Evolutionary conservation across 345 rosid species (phyloP), one percentile per base, ranked within the genome.

Genomic region (Lepidium africanum): DNA sequence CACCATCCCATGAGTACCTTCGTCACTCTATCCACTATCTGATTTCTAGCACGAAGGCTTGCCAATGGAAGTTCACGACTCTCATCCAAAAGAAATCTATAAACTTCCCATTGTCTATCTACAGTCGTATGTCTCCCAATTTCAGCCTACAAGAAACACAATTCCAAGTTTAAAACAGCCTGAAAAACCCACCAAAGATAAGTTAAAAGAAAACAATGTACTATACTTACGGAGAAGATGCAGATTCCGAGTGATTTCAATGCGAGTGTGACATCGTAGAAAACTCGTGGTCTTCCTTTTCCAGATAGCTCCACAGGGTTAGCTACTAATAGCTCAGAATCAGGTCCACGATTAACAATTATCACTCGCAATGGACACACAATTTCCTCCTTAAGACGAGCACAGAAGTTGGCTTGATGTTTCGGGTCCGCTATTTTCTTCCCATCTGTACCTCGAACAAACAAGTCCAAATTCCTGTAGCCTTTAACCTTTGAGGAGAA

Each of bases 281-380:
- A 85, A 50, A 87, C 96, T 9, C 90, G 81, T 9, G 96, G 92
- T 66, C 96, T 82, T 80, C 92, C 92, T 45, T 76, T 87, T 11
- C 90, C 90, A 21, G 87, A 89, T 43, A 82, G 60, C 69, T 89
- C 92, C n/a, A 83, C 92, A 16, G 90, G 96, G 76, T 89, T 83
- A 7, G 92, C 90, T 33, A 85, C 85, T 68, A 87, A 35, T 11
- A 89, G 85, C 71, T 89, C 92, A 3, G 88, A 64, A 63, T 87
- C 92, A 38, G 87, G 96, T 42, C 92, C 96, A 50, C 92, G 77
- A 71, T 80, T 82, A 13, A 83, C 81, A 19, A 85, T 77, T 9
- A 77, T 74, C 32, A 87, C 87, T 51, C 90, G 56, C 71, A 89
- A 70, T 1, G 90, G 92, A 57, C 80, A 78, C 73, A 82, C 70